Evolutionary conservation across 257 asterid species (phyloP).

Genomic region (Solanum neorickii): DNA sequence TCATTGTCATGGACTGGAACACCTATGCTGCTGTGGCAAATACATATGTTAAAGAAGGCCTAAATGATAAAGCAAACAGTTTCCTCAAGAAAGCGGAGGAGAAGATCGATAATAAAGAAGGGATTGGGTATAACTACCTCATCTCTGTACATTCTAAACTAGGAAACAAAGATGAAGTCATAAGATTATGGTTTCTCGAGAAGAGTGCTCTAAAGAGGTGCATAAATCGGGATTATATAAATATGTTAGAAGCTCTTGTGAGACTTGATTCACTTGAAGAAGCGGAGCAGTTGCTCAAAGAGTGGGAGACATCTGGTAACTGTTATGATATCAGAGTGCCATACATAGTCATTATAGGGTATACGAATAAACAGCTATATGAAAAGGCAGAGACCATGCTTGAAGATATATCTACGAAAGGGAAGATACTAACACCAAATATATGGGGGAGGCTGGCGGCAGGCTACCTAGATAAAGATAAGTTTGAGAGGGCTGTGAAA

Average conservation of each 20-base stretch:
- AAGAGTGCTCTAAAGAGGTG: slow-evolving; percentile 37
- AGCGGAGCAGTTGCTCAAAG: slow-evolving; percentile 51
- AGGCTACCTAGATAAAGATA: slow-evolving; percentile 48
- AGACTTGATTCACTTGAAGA: slow-evolving; percentile 53
- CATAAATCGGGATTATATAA: slow-evolving; percentile 53
- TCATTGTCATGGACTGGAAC: slow-evolving; percentile 58
- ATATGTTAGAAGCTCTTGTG: slow-evolving; percentile 50
- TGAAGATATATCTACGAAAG: slow-evolving; percentile 21
- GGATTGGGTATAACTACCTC: slow-evolving; percentile 50
- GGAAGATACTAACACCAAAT: slow-evolving; percentile 24
- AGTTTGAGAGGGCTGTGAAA: slow-evolving; percentile 29
- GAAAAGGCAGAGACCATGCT: slow-evolving; percentile 57
- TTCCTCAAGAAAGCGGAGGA: slow-evolving; percentile 52
- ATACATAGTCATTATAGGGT: slow-evolving; percentile 30
- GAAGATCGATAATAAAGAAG: slow-evolving; percentile 41
- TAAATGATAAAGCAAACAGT: slow-evolving; percentile 35
- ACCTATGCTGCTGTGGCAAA: slow-evolving; percentile 61
- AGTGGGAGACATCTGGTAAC: slow-evolving; percentile 72
- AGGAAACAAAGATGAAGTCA: slow-evolving; percentile 46
- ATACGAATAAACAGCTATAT: slow-evolving; percentile 33
- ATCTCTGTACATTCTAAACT: slow-evolving; percentile 59
- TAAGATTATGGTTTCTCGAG: slow-evolving; percentile 53
- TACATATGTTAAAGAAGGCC: slow-evolving; percentile 46
- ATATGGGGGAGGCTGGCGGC: slow-evolving; percentile 48
- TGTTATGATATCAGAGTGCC: slow-evolving; percentile 62